phyloP scores from a whole-genome alignment of 2,329 filamentous ascomycete species.

The Colletotrichum sp. region DNA sequence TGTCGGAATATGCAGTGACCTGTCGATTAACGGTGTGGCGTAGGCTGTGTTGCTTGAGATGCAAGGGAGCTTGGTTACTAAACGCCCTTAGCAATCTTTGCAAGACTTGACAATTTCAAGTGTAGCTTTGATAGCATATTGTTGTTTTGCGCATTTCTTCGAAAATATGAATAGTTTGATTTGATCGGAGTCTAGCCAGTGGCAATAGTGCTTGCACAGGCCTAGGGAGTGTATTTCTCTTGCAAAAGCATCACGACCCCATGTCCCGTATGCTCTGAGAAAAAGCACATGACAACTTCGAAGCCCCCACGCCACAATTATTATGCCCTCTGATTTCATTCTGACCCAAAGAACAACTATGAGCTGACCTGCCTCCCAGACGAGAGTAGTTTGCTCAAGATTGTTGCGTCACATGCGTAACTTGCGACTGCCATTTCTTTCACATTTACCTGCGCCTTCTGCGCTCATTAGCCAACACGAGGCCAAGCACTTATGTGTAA shows the following conservation, averaged over 20 bases:
- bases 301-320: fast-evolving
- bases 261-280: not conserved
- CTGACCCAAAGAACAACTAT: not conserved
- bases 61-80: not conserved
- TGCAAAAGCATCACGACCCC: too few relatives aligned
- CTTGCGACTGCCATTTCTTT: not conserved
- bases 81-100: not conserved
- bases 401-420: not conserved
- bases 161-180: not conserved
- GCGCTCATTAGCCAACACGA: not conserved
- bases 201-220: too few relatives aligned
- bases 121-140: fast-evolving
- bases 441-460: not conserved
- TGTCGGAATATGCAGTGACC: not conserved
- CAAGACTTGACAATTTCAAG: not conserved
- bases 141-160: not conserved
- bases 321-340: not conserved
- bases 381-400: not conserved
- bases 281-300: not conserved
- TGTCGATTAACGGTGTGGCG: not conserved
- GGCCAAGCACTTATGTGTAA: not conserved
- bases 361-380: not conserved
- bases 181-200: not conserved
- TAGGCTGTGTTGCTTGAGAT: not conserved
- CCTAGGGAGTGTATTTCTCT: too few relatives aligned